Evolutionary conservation across 2,329 filamentous ascomycete genomes (phyloP), one percentile per base, ranked within the genome.

Genomic region (Hymenoscyphus repandus): DNA sequence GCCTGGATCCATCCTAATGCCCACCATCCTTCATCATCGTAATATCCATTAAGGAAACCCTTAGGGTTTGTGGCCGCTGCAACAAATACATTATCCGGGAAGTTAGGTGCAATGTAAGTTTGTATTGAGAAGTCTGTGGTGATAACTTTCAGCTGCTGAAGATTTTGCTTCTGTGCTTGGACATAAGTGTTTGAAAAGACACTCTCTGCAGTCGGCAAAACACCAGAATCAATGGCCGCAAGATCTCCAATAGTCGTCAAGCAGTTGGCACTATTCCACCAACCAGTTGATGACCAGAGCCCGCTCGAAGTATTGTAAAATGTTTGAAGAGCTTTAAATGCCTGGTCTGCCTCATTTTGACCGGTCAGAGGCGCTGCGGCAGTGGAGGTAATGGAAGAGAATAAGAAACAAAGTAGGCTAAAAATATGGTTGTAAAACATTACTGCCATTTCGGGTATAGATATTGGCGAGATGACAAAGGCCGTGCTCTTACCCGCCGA

Each of bases 231-330:
- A 27, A 68, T 43, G 1, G 65, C 64, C 6, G 61, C 63, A 2
- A 64, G 50, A 50, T 88, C 80, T 46, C 75, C 77, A 15, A 88
- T 66, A 2, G 74, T 75, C 0, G 82, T 86, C 52, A 89, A 69
- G 51, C 75, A 75, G 62, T 88, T 89, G 40, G 79, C 86, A 47
- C 77, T 77, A 62, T 88, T 87, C 86, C 86, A 90, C 86, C 86
- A 90, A n/a, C 76, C 76, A 6, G 77, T 74, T 0, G 76, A 76
- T 49, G 79, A 68, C 82, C 82, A 89, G 11, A 86, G 70, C 3
- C 86, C 85, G 1, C 74, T 80, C 5, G 63, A 61, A 2, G 67
- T 51, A 61, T 84, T 76, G 65, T 88, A 88, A 77, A 79, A 88
- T 38, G 60, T 62, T 58, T 86, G 81, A 1, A 87, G 71, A 5